Percentiles rank a stretch among this genome's conserved stretches.
Conservation (phyloP, 2,329 filamentous ascomycete genomes). For the Pyricularia pennisetigena region DNA sequence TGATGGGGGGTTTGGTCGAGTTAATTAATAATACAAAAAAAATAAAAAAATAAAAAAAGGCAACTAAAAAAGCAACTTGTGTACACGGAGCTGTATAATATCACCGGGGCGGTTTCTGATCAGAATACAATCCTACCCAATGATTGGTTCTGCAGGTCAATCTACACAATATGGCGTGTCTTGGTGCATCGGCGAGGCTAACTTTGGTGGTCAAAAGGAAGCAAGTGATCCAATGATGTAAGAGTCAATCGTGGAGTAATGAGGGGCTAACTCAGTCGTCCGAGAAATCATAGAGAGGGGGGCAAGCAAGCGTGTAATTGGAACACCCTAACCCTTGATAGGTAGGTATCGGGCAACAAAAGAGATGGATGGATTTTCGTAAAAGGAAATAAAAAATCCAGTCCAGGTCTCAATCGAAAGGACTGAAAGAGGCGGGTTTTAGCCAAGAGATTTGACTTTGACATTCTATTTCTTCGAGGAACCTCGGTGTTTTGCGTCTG, state of each 20-base stretch:
- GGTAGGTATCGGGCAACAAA: too few relatives aligned
- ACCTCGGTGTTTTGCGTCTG: neutral
- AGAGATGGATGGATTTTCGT: too few relatives aligned
- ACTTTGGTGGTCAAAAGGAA: neutral
- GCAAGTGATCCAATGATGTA: neutral
- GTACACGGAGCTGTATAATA: neutral
- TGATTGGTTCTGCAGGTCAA: neutral
- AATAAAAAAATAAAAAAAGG: too few relatives aligned
- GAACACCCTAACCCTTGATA: neutral
- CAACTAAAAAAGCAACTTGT: neutral
- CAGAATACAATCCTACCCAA: too few relatives aligned
- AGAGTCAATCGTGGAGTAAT: neutral
- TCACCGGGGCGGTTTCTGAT: too few relatives aligned
- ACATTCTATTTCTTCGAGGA: neutral
- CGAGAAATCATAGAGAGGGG: neutral
- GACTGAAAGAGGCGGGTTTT: neutral
- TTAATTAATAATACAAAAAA: too few relatives aligned
- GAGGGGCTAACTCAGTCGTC: neutral
- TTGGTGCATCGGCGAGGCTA: neutral
- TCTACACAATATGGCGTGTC: neutral
- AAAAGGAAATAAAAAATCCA: too few relatives aligned
- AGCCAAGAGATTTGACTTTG: neutral
- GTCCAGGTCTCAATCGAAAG: neutral
- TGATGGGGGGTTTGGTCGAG: too few relatives aligned
- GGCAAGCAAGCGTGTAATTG: neutral